These are phyloP conservation scores for Chrysanthemum makinoi DNA, from an alignment of 129 eudicot species.

Conservation along the genomic window DNA sequence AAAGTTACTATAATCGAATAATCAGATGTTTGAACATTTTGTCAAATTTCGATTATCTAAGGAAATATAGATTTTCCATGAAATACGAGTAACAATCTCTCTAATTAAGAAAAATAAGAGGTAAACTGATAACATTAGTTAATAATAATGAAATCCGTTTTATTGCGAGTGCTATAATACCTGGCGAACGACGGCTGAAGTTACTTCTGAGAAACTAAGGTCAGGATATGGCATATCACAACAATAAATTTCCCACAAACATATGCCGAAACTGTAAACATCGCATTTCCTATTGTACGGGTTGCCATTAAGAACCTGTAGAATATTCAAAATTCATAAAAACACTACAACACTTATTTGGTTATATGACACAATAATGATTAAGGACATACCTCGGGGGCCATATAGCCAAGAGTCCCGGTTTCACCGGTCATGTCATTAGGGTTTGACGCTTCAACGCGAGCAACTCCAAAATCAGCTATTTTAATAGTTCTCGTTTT, in stretches of 20 bases:
- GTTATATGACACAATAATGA: background rate
- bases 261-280: slow-evolving; percentile 41
- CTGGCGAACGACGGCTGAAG: slow-evolving; percentile 42
- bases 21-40: no score
- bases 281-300: slow-evolving; percentile 43
- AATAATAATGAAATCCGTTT: background rate
- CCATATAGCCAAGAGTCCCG: slow-evolving; percentile 97
- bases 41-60: no score
- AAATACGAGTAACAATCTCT: no score
- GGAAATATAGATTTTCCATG: no score
- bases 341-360: background rate
- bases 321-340: background rate
- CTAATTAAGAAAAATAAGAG: no score
- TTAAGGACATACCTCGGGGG: slow-evolving; percentile 69
- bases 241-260: slow-evolving; percentile 43
- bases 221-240: slow-evolving; percentile 44
- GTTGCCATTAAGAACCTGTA: slow-evolving; percentile 44
- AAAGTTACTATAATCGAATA: no score
- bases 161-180: slow-evolving; percentile 9
- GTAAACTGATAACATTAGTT: no score
- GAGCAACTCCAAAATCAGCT: slow-evolving; percentile 97
- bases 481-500: slow-evolving; percentile 75
- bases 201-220: slow-evolving; percentile 42
- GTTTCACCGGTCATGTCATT: slow-evolving; percentile 99
- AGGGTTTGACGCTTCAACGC: slow-evolving; percentile 97